These are phyloP conservation scores for Suillus occidentalis DNA, from an alignment of 768 basidiomycete species.

Conservation along the genomic window DNA sequence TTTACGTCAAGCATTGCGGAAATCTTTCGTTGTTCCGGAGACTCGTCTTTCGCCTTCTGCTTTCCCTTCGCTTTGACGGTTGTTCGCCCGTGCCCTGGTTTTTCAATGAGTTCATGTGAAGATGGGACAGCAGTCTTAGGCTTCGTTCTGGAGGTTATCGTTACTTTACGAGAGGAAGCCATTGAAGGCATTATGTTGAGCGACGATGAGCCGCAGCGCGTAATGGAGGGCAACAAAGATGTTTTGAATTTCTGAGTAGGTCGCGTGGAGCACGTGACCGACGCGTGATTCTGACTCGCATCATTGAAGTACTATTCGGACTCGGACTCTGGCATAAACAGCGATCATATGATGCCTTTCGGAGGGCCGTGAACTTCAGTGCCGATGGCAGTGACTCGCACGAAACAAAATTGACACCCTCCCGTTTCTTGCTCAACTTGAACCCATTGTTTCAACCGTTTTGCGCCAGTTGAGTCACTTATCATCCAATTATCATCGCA, in stretches of 20 bases:
- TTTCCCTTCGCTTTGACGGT: not conserved
- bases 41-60: not conserved
- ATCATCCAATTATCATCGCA: too few species aligned
- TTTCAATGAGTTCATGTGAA: not conserved
- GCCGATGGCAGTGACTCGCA: too few species aligned
- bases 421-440: too few species aligned
- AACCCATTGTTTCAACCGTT: too few species aligned
- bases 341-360: too few species aligned
- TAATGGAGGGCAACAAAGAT: not conserved
- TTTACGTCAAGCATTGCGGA: conserved; percentile 67
- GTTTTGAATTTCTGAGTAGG: not conserved
- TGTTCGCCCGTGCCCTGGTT: not conserved
- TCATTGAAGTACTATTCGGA: too few species aligned
- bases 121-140: not conserved
- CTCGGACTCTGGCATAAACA: too few species aligned
- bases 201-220: not conserved
- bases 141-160: not conserved
- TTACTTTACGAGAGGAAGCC: not conserved
- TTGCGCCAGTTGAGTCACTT: too few species aligned
- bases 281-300: not conserved
- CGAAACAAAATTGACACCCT: too few species aligned
- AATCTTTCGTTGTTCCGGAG: conserved; percentile 38
- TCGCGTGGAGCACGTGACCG: not conserved
- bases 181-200: not conserved
- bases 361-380: too few species aligned